Evolutionary conservation across 306 rosid genomes (phyloP).

Genomic region (Heteromeles arbutifolia): DNA sequence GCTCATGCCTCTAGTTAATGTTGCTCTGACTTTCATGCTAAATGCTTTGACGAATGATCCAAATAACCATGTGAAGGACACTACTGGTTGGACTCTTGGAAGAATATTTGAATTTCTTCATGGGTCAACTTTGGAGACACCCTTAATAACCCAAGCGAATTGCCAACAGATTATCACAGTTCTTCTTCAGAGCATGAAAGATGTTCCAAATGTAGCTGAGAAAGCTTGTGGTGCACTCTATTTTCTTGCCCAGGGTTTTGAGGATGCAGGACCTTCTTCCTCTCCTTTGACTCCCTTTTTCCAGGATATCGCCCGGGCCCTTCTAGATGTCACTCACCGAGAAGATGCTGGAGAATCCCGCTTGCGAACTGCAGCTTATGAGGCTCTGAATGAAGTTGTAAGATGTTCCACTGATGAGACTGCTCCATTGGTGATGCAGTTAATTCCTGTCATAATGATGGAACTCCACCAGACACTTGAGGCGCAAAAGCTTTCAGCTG

Average conservation of each 20-base stretch:
- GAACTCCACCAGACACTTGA: conserved; percentile 85
- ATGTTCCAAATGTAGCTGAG: conserved; percentile 94
- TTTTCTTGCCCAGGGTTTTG: conserved; percentile 90
- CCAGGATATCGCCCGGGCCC: conserved; percentile 72
- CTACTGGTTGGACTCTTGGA: conserved; percentile 98
- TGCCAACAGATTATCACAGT: conserved; percentile 74
- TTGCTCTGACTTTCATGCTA: conserved; percentile 75
- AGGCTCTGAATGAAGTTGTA: conserved; percentile 87
- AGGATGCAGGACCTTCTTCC: conserved; percentile 62
- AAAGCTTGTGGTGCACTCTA: conserved; percentile 95
- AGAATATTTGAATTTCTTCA: conserved; percentile 91
- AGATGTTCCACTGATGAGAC: conserved; percentile 90
- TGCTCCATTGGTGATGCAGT: conserved; percentile 68
- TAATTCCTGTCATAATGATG: conserved; percentile 66
- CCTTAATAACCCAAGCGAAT: conserved; percentile 69
- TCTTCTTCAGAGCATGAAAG: conserved; percentile 84
- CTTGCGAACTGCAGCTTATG: conserved; percentile 88
- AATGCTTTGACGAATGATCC: conserved; percentile 72
- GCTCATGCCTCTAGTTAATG: conserved; percentile 70
- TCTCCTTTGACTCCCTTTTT: conserved; percentile 71
- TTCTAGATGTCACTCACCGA: conserved; percentile 73
- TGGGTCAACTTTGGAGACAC: conserved; percentile 72
- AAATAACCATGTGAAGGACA: conserved; percentile 86
- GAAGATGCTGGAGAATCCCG: conserved; percentile 91
- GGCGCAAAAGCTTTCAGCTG: conserved; percentile 57